phyloP scores from a whole-genome alignment of 179 eudicot genomes.

The Monotropa hypopitys region DNA sequence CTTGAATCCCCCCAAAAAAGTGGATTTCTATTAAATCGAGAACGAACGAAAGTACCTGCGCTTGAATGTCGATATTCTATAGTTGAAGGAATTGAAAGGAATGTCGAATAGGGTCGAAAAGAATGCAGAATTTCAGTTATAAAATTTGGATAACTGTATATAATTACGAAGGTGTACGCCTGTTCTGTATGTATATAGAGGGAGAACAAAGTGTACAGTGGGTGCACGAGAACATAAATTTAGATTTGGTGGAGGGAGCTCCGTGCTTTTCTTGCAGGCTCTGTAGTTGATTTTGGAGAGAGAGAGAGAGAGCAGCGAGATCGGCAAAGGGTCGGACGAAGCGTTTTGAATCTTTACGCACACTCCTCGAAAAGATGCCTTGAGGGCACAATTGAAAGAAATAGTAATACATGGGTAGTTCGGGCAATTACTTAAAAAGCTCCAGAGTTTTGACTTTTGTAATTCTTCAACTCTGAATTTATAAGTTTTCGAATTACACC shows the following conservation, averaged over 20 bases:
- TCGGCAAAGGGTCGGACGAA: conserved; percentile 2
- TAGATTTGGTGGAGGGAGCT: conserved; percentile 14
- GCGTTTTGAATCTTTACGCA: conserved; percentile 21
- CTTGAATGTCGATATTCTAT: not conserved
- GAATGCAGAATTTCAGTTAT: conserved; percentile 1
- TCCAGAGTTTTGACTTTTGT: not conserved
- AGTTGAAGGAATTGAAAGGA: conserved; percentile 15
- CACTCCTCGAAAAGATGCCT: conserved; percentile 7
- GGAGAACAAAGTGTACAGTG: no score
- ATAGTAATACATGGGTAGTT: not conserved
- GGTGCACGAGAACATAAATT: not conserved
- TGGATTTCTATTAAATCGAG: not conserved
- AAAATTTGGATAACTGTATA: not conserved
- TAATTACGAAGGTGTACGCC: not conserved
- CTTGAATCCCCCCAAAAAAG: not conserved
- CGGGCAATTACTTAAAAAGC: not conserved
- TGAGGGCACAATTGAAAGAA: not conserved
- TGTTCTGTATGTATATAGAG: not conserved
- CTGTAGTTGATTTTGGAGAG: conserved; percentile 5
- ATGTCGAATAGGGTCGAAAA: conserved; percentile 20
- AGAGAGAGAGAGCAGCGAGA: conserved; percentile 11
- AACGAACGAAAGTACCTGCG: not conserved
- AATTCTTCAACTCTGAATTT: not conserved
- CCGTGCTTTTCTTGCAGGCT: conserved; percentile 5
- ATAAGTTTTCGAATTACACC: not conserved